Evolutionary conservation across 257 asterid genomes (phyloP), one percentile per base, ranked within the genome.

Genomic region (Fraxinus quadrangulata): DNA sequence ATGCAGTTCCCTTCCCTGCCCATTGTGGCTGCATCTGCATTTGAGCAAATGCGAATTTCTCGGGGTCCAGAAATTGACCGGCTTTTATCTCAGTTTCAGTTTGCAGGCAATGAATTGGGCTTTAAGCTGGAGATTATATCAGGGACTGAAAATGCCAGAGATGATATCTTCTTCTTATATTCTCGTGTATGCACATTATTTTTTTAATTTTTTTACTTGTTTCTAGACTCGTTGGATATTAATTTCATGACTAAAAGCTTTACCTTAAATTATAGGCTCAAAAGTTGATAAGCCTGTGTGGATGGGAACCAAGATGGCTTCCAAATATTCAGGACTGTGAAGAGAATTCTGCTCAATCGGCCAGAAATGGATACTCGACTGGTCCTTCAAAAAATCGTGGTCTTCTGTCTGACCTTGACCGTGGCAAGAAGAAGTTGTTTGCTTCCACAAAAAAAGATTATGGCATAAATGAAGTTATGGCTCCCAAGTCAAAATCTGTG

Each of bases 291-390:
- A 96, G 99, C 83, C 91, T 96, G 42, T 96, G 99, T 81, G 99
- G 99, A 84, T 96, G 99, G 99, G 99, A 96, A 80, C 97, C 99
- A 39, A 89, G 99, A 86, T 96, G 99, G 99, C 97, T 96, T 79
- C 97, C 97, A 81, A 96, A 96, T 88, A 81, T 96, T 82, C 99
- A 92, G 90, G 99, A 96, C 79, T 96, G 95, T 83, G 99, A 93
- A 83, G 99, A 96, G 83, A 90, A 96, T 88, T 96, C 99, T 82
- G 97, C 96, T 82, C 97, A 96, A 84, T 96, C 99, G 28, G 97
- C 97, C 71, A 88, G 98, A 86, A 90, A 94, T 70, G 97, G 94
- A 59, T 82, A 83, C 87, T 96, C 97, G n/a, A 88, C 83, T 79
- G 98, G 92, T 82, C 97, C 93, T 74, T 83, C 92, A 56, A 92